Evolutionary conservation across 805 yeast genomes (phyloP), one percentile per base, ranked within the genome.

Genomic region (Saturnispora ahearnii): DNA sequence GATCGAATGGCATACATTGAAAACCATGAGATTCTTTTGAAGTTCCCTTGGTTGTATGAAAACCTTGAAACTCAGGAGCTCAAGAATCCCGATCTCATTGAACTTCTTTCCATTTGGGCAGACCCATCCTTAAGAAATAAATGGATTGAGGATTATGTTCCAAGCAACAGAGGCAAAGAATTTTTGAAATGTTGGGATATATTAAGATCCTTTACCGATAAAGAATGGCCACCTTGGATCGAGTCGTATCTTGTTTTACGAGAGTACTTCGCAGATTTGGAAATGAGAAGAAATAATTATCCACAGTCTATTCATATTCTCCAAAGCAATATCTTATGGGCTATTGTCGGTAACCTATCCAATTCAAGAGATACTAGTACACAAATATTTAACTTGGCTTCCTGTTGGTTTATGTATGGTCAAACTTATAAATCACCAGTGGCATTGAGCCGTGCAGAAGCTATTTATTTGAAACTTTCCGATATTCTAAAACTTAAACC

Each of bases 171-270:
- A 13, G 57, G 58, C 2, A 33, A 50, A 24, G 55, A 56, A 12
- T 58, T 59, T 41, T 43, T 63, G 28, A 53, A 53, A 24, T 54
- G 54, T 28, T 62, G 63, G 65, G 37, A 49, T 6, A 47, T 48
- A 3, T 59, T 76, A 5, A 42, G 57, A 42, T 36, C 30, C 28
- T 46, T 45, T 8, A 51, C 50, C 12, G 46, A 41, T 40, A 50
- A 44, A 72, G 37, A 79, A 1, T 84, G 87, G 86, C 81, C 77
- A 49, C 84, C 83, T 3, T 89, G 86, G 62, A 71, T 81, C 34
- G 87, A 84, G 51, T 96, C 88, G 58, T 76, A 84, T 54, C 82
- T 89, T 62, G 79, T 81, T 49, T 83, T 87, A 1, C 73, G 91
- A 64, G 96, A 89, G 57, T 60, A 87, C 50, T 77, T 82, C 55